Conservation (phyloP, 2,329 filamentous ascomycete species). For the Capronia epimyces region DNA sequence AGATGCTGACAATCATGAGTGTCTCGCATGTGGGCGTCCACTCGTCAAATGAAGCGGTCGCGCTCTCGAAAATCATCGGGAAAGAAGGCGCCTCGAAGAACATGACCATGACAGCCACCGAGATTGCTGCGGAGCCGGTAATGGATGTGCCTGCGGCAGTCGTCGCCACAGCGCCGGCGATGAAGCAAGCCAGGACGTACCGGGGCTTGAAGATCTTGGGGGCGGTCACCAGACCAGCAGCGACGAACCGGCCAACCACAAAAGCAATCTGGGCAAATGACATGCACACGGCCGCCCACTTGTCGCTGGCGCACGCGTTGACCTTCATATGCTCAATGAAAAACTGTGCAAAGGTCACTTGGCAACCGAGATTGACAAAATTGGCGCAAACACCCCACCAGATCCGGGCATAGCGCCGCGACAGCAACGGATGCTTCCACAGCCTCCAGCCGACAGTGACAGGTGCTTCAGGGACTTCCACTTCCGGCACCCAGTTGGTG, state of each 20-base stretch:
- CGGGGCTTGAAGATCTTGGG: slow-evolving; percentile 60
- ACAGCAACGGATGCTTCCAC: slow-evolving; percentile 26
- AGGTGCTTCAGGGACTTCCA: slow-evolving; percentile 60
- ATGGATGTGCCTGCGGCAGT: slow-evolving; percentile 47
- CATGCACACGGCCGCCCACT: slow-evolving; percentile 61
- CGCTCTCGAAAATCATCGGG: slow-evolving; percentile 64
- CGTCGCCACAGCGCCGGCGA: slow-evolving; percentile 58
- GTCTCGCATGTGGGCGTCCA: slow-evolving; percentile 27
- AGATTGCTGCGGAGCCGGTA: slow-evolving; percentile 44
- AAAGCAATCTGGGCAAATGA: slow-evolving; percentile 70
- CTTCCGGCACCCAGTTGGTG: slow-evolving; percentile 63
- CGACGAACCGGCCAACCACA: slow-evolving; percentile 65
- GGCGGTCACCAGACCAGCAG: slow-evolving; percentile 52
- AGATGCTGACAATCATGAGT: slow-evolving; percentile 26
- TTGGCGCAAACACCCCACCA: slow-evolving; percentile 72
- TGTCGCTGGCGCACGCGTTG: slow-evolving; percentile 48
- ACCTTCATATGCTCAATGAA: slow-evolving; percentile 70
- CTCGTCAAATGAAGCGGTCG: slow-evolving; percentile 21
- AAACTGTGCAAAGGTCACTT: slow-evolving; percentile 54
- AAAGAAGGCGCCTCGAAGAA: slow-evolving; percentile 79
- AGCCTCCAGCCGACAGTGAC: slow-evolving; percentile 43
- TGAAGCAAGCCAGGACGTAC: slow-evolving; percentile 63
- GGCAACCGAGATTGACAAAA: slow-evolving; percentile 74
- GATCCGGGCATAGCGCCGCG: slow-evolving; percentile 62
- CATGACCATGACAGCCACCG: slow-evolving; percentile 62